These are phyloP conservation scores for Geotrichum cucujoidarum DNA, from an alignment of 1,139 yeast species.

Conservation along the genomic window DNA sequence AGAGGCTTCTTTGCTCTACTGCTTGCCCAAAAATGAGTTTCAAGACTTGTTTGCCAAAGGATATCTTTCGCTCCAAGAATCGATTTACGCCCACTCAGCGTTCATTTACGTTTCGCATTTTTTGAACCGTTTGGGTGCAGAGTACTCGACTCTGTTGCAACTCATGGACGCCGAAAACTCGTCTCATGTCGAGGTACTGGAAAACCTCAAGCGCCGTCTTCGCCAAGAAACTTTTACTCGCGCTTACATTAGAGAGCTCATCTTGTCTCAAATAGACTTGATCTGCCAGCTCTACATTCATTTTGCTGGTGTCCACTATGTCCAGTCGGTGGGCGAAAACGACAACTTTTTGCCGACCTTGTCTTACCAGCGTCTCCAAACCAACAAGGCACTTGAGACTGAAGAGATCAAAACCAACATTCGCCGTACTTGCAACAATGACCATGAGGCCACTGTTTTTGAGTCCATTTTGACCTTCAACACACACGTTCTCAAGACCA, in stretches of 20 bases:
- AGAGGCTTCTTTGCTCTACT: slow-evolving; percentile 88
- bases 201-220: slow-evolving; percentile 78
- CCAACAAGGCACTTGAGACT: slow-evolving; percentile 69
- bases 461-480: slow-evolving; percentile 80
- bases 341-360: slow-evolving; percentile 65
- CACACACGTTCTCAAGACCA: slow-evolving; percentile 83
- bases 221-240: slow-evolving; percentile 93
- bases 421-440: slow-evolving; percentile 65
- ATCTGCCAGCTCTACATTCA: slow-evolving; percentile 82
- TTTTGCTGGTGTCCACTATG: slow-evolving; percentile 88
- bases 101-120: slow-evolving; percentile 91
- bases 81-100: slow-evolving; percentile 91
- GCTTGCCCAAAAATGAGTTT: slow-evolving; percentile 84
- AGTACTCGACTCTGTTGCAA: slow-evolving; percentile 64
- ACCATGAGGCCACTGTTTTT: slow-evolving; percentile 77
- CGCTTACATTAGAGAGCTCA: slow-evolving; percentile 72
- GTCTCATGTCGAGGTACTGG: slow-evolving; percentile 66
- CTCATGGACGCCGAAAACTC: slow-evolving; percentile 59
- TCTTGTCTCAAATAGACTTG: slow-evolving; percentile 63
- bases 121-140: slow-evolving; percentile 89
- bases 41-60: slow-evolving; percentile 69
- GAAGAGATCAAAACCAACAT: slow-evolving; percentile 69
- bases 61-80: slow-evolving; percentile 85
- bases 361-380: slow-evolving; percentile 82
- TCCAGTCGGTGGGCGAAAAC: slow-evolving; percentile 49